Conservation (phyloP, 2,329 filamentous ascomycete genomes). For the Phyllosticta capitalensis region DNA sequence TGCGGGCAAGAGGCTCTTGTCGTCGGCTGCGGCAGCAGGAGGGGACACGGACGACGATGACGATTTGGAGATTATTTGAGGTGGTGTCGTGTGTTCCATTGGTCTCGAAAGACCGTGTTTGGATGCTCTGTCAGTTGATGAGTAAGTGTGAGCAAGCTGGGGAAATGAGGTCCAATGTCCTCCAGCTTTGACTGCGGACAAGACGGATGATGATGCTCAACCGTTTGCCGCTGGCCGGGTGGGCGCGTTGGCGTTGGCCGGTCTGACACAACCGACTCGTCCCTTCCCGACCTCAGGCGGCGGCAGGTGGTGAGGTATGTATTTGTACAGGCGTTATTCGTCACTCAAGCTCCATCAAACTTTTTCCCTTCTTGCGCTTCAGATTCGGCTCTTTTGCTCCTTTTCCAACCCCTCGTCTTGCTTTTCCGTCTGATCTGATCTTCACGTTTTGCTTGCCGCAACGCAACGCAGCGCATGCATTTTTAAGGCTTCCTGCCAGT, state of each 20-base stretch:
- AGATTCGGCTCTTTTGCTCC: not conserved
- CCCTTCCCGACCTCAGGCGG: not conserved
- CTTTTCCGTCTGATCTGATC: no score
- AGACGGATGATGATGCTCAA: no score
- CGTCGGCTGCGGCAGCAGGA: not conserved
- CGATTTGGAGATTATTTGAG: slow-evolving; percentile 39
- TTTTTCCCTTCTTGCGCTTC: not conserved
- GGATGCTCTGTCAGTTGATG: not conserved
- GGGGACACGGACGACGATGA: slow-evolving; percentile 38
- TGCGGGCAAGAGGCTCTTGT: slow-evolving; percentile 13
- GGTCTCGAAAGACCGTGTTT: not conserved
- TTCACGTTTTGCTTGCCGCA: no score
- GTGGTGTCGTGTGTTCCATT: not conserved
- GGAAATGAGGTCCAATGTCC: no score
- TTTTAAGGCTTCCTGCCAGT: no score
- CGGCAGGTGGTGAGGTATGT: not conserved
- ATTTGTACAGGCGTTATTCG: not conserved
- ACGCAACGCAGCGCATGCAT: no score
- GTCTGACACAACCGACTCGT: not conserved
- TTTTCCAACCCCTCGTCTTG: not conserved
- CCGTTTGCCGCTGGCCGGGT: no score
- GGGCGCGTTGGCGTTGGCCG: not conserved
- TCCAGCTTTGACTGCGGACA: no score
- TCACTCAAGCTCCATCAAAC: not conserved
- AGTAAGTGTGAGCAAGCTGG: no score